These are phyloP conservation scores for Pezicula neosporulosa DNA, from an alignment of 2,329 filamentous ascomycete genomes.

Conservation along the genomic window DNA sequence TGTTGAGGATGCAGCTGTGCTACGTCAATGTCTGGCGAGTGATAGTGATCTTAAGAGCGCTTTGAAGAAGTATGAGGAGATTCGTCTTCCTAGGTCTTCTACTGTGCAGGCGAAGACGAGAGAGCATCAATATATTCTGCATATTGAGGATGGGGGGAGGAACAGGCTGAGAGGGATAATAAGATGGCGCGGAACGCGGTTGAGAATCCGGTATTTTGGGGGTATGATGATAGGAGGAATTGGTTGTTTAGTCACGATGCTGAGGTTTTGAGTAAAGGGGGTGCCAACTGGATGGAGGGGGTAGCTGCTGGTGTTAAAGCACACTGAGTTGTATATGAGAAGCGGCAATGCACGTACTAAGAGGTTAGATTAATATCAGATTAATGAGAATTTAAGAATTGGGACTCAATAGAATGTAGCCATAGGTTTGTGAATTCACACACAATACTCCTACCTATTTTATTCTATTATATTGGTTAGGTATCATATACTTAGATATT, in stretches of 20 bases:
- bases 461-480: too few species aligned
- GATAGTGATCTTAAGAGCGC: constrained; percentile 31
- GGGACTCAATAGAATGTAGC: too few species aligned
- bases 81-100: constrained; percentile 29
- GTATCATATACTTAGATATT: too few species aligned
- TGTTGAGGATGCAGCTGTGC: constrained; percentile 57
- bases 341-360: too few species aligned
- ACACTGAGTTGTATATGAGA: too few species aligned
- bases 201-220: constrained; percentile 1
- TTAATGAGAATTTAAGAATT: too few species aligned
- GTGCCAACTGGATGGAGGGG: not conserved
- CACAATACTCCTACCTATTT: too few species aligned
- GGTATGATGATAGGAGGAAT: not conserved
- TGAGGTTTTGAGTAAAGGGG: not conserved
- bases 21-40: constrained; percentile 34
- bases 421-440: too few species aligned
- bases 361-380: too few species aligned
- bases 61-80: constrained; percentile 33
- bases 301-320: not conserved
- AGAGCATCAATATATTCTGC: constrained; percentile 44
- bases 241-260: constrained; percentile 1
- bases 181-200: constrained; percentile 3
- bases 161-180: constrained; percentile 50
- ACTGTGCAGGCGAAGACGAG: constrained; percentile 40
- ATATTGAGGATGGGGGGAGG: constrained; percentile 48